Percentiles rank a stretch among this genome's conserved stretches.
Conservation (phyloP, 371 early-diverging fungal genomes). For the Saksenaea oblongispora region DNA sequence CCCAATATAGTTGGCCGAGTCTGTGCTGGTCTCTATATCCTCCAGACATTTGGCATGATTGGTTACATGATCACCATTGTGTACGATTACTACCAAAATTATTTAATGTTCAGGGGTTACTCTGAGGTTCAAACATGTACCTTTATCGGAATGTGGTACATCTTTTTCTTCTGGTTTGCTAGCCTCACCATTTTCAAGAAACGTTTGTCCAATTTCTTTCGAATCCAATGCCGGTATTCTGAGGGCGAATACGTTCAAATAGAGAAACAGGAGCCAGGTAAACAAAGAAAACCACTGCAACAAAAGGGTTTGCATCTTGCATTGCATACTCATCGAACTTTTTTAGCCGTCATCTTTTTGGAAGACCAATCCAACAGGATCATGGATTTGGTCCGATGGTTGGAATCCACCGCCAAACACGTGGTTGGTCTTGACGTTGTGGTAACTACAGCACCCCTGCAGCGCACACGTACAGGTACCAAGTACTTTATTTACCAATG, state of each 20-base stretch:
- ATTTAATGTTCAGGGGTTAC: conserved; percentile 25
- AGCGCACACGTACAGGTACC: conserved; percentile 46
- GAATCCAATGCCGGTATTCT: conserved; percentile 47
- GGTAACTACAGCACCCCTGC: conserved; percentile 44
- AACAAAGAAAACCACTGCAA: not conserved
- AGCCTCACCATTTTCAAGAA: conserved; percentile 40
- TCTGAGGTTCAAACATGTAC: conserved; percentile 30
- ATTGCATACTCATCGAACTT: not conserved
- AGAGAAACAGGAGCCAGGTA: conserved; percentile 49
- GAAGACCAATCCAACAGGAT: conserved; percentile 22
- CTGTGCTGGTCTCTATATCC: conserved; percentile 5
- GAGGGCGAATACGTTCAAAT: conserved; percentile 60
- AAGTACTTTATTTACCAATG: conserved; percentile 74
- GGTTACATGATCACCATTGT: conserved; percentile 34
- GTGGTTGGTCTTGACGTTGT: conserved; percentile 30
- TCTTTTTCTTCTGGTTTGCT: conserved; percentile 65
- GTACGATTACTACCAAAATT: conserved; percentile 31
- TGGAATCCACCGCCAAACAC: conserved; percentile 1
- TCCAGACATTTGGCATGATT: conserved; percentile 24
- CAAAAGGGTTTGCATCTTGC: not conserved
- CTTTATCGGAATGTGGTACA: conserved; percentile 60
- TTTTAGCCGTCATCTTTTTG: conserved; percentile 42
- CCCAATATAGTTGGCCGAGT: conserved; percentile 8
- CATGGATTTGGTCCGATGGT: conserved; percentile 7
- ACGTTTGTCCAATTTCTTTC: conserved; percentile 63